A percentile compares a stretch with the other conserved stretches of the same genome.
Evolutionary conservation across 2,329 filamentous ascomycete genomes (phyloP).

Genomic region (Hyphodiscus sp.): DNA sequence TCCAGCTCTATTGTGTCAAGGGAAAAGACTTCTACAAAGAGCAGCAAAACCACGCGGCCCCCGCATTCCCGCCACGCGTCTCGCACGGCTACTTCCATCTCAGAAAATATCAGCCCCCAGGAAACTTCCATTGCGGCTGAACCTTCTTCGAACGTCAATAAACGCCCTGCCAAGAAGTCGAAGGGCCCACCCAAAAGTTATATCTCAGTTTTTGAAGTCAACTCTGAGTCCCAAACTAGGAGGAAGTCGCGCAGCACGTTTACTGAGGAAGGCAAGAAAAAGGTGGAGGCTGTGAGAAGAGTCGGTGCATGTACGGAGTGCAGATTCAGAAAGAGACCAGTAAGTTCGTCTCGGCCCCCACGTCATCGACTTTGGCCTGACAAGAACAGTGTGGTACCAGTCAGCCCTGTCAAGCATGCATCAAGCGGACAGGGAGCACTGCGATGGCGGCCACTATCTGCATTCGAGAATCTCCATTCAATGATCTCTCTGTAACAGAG

Average conservation of each 20-base stretch:
- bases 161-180: background rate
- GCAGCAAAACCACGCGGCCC: background rate
- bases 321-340: constrained; percentile 25
- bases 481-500: constrained; percentile 7
- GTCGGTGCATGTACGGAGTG: constrained; percentile 27
- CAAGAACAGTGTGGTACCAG: constrained; percentile 2
- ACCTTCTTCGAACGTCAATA: background rate
- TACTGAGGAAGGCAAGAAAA: constrained; percentile 7
- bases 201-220: constrained; percentile 6
- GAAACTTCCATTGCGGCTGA: background rate
- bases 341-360: constrained; percentile 3
- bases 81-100: background rate
- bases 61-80: background rate
- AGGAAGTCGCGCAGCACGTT: constrained; percentile 7
- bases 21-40: background rate
- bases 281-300: constrained; percentile 17
- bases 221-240: background rate
- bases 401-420: constrained; percentile 4
- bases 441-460: constrained; percentile 2
- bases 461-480: constrained; percentile 6
- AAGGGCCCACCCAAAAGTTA: constrained; percentile 1
- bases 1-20: background rate
- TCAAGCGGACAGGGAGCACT: background rate
- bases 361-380: background rate
- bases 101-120: background rate